Evolutionary conservation across 2,329 filamentous ascomycete species (phyloP), one percentile per base, ranked within the genome.

Genomic region (Pseudogymnoascus sp.): DNA sequence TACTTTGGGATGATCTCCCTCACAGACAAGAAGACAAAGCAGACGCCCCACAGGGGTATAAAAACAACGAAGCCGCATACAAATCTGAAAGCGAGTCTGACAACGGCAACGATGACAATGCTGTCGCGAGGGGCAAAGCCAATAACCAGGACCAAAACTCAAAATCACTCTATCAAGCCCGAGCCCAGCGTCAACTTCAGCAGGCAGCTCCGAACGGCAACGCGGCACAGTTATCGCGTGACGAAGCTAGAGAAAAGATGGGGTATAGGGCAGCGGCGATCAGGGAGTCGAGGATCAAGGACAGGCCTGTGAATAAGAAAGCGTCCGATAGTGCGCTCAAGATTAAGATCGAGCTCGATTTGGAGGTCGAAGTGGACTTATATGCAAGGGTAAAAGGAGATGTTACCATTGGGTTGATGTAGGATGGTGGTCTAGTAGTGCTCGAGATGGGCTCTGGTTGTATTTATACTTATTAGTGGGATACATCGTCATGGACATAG

Each of bases 321-420:
- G 65, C 63, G 6, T 40, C 21, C 2, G 61, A 67, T 16, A 64
- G 61, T 56, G 60, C 62, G 6, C 47, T 68, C 26, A 68, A 66
- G 64, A 67, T 68, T 38, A 67, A 67, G 63, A 66, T 68, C 26
- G 64, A 67, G 64, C 59, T 68, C 19, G 67, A 68, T 65, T 21
- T 68, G n/a, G 67, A 68, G 61, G 31, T 33, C 7, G 67, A 68
- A 61, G 67, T 67, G 11, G 61, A 62, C 19, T 38, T 56, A 2
- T 62, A 76, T 64, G 74, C 74, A 44, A 62, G 72, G 63, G 70
- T 73, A 6, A 72, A 73, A 68, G 72, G 72, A 31, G 72, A 72
- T 63, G 63, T 72, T 13, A 72, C 69, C n/a, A 71, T 72, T 64
- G 70, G 70, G 64, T 70, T 72, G 69, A 67, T 72, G 68, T 72